These are phyloP conservation scores for Leptosphaerulina australis DNA, from an alignment of 2,329 filamentous ascomycete genomes.

Conservation along the genomic window DNA sequence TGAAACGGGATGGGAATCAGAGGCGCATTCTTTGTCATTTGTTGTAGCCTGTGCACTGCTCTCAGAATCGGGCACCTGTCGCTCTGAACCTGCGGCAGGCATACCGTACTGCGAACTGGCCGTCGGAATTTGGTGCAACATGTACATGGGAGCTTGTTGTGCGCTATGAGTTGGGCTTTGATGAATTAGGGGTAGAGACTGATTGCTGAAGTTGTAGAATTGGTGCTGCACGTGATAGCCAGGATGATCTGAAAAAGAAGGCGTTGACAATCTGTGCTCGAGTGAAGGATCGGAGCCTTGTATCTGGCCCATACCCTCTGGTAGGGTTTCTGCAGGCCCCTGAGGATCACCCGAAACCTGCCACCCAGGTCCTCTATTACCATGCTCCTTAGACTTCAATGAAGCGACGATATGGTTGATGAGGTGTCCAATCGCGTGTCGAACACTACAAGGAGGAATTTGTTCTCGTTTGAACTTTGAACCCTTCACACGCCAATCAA, in stretches of 20 bases:
- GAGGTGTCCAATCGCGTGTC: constrained; percentile 1
- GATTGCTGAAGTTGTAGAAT: not conserved
- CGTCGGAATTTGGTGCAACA: not conserved
- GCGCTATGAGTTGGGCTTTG: not conserved
- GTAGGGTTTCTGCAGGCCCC: not conserved
- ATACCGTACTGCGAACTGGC: not conserved
- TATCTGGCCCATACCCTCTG: not conserved
- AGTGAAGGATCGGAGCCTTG: not conserved
- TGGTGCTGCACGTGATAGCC: not conserved
- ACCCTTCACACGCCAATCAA: constrained; percentile 1
- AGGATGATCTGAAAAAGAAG: not conserved
- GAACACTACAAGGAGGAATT: constrained; percentile 1
- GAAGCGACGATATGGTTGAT: not conserved
- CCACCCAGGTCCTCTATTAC: constrained; percentile 3
- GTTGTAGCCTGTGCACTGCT: no score
- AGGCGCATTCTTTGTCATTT: no score
- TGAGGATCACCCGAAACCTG: not conserved
- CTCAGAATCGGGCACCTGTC: not conserved
- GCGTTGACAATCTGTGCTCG: not conserved
- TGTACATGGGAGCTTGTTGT: not conserved
- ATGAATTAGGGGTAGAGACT: not conserved
- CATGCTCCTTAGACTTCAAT: not conserved
- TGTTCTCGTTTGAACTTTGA: not conserved
- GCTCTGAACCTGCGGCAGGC: not conserved
- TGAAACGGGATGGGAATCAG: no score